Percentiles rank a stretch among this genome's conserved stretches.
Evolutionary conservation across 1,139 yeast genomes (phyloP).

Genomic region (Yamadazyma sp.): DNA sequence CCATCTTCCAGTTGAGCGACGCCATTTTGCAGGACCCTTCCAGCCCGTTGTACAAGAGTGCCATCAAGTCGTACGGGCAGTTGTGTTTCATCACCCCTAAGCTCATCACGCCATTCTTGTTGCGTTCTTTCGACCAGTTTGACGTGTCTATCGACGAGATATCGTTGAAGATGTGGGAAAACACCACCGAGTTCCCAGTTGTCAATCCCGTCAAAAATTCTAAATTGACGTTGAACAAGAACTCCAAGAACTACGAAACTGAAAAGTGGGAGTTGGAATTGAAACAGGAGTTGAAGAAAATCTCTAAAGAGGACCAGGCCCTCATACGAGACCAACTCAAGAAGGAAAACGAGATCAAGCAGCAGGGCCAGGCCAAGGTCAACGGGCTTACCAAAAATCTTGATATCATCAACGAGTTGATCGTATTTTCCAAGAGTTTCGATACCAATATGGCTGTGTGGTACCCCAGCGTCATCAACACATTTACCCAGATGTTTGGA

Average conservation of each 20-base stretch:
- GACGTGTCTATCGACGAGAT: slow-evolving; percentile 30
- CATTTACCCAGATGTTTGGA: slow-evolving; percentile 36
- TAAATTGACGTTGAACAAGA: slow-evolving; percentile 50
- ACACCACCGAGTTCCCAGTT: slow-evolving; percentile 52
- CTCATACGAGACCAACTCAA: slow-evolving; percentile 60
- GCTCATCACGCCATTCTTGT: slow-evolving; percentile 53
- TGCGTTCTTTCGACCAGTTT: slow-evolving; percentile 35
- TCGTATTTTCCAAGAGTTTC: slow-evolving; percentile 48
- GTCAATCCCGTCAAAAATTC: slow-evolving; percentile 53
- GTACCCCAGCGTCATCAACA: slow-evolving; percentile 49
- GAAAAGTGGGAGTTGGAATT: slow-evolving; percentile 87
- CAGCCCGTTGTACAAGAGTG: slow-evolving; percentile 37
- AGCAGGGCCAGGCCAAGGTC: slow-evolving; percentile 38
- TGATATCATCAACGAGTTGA: slow-evolving; percentile 52
- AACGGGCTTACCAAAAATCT: slow-evolving; percentile 48
- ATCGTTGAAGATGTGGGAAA: slow-evolving; percentile 68
- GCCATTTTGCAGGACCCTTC: slow-evolving; percentile 7
- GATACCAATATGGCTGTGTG: slow-evolving; percentile 72
- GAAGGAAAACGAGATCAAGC: slow-evolving; percentile 59
- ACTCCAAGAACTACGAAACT: slow-evolving; percentile 80
- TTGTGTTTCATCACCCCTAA: slow-evolving; percentile 70
- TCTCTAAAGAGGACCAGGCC: slow-evolving; percentile 74
- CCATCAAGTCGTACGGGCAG: slow-evolving; percentile 61
- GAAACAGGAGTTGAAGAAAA: slow-evolving; percentile 70
- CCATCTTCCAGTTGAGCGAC: slow-evolving; percentile 28